phyloP scores from a whole-genome alignment of 1,284 basidiomycete species.

The Leucoagaricus sp. region DNA sequence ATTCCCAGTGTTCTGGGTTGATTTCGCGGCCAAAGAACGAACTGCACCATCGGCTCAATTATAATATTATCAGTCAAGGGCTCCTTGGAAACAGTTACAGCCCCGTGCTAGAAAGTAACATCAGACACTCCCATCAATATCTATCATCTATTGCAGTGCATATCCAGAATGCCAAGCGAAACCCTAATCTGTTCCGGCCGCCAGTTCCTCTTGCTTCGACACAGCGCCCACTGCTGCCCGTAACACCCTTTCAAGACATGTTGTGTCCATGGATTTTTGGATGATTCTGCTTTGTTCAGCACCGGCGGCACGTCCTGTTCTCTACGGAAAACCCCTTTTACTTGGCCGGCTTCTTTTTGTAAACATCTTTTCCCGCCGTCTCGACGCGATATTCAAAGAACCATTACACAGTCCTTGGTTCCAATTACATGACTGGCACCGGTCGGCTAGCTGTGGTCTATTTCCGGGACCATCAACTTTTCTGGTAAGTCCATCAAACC shows the following conservation, averaged over 20 bases:
- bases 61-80: background rate
- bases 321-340: background rate
- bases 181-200: background rate
- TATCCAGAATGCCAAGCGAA: no score
- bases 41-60: background rate
- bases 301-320: background rate
- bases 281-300: background rate
- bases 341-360: background rate
- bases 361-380: slow-evolving; percentile 2
- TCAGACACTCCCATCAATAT: background rate
- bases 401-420: background rate
- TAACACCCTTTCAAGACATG: background rate
- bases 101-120: background rate
- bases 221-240: background rate
- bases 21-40: background rate
- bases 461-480: background rate
- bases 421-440: background rate
- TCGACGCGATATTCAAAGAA: background rate
- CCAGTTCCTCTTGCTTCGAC: background rate
- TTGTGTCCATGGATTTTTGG: background rate
- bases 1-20: background rate
- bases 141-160: background rate
- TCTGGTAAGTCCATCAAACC: background rate
- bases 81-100: background rate
- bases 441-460: background rate